These are phyloP conservation scores for Ephemerocybe angulata DNA, from an alignment of 768 basidiomycete genomes.

Conservation along the genomic window DNA sequence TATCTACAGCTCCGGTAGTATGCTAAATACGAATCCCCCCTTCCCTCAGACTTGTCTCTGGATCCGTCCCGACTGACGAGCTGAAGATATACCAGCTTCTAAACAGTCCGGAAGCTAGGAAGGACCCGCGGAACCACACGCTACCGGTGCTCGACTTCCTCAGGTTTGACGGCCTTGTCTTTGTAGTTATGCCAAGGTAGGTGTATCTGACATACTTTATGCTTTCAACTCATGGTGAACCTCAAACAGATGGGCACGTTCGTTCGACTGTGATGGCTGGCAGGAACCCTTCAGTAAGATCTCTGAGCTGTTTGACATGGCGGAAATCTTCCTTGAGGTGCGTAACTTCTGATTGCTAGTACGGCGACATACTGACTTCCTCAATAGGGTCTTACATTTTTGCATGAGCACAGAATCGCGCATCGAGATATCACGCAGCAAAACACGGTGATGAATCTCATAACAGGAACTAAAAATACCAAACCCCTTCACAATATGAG, in stretches of 20 bases:
- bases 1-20: not conserved
- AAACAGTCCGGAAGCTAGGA: not conserved
- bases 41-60: not conserved
- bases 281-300: not conserved
- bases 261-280: not conserved
- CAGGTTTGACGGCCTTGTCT: conserved; percentile 8
- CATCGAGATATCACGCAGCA: not conserved
- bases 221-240: not conserved
- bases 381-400: not conserved
- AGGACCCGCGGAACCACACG: conserved; percentile 12
- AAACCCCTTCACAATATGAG: not conserved
- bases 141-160: conserved; percentile 13
- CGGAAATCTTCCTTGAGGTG: not conserved
- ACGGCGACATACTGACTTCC: not conserved
- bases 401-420: not conserved
- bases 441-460: not conserved
- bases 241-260: conserved; percentile 9
- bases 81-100: not conserved
- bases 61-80: not conserved
- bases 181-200: conserved; percentile 16
- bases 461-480: not conserved
- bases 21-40: not conserved
- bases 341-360: not conserved
- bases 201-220: not conserved
- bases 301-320: not conserved